Percentiles rank a stretch among this genome's conserved stretches.
Evolutionary conservation across 2,329 filamentous ascomycete genomes (phyloP).

Genomic region (Mycosphaerella sp.): DNA sequence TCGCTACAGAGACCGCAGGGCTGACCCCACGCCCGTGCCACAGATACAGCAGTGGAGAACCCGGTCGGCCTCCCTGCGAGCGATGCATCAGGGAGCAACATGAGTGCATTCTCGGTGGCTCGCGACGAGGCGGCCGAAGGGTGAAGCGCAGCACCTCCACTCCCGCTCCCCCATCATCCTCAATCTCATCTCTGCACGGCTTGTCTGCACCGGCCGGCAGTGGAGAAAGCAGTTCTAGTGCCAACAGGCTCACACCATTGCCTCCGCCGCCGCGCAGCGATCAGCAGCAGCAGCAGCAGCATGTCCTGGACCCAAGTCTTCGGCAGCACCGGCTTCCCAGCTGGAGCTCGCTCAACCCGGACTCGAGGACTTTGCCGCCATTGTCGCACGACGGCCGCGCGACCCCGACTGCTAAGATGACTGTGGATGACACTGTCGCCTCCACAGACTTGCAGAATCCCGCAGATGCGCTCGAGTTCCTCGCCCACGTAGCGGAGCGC

Average conservation of each 20-base stretch:
- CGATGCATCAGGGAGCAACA: conserved; percentile 33
- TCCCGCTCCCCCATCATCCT: neutral
- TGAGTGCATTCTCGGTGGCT: conserved; percentile 32
- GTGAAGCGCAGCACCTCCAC: conserved; percentile 26
- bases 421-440: conserved; percentile 31
- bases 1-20: no score
- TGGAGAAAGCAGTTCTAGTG: conserved; percentile 23
- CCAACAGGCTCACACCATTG: conserved; percentile 15
- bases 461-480: conserved; percentile 32
- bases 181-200: neutral
- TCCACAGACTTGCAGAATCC: conserved; percentile 33
- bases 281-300: conserved; percentile 1
- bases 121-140: conserved; percentile 29
- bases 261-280: conserved; percentile 15
- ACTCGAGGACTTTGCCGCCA: conserved; percentile 27
- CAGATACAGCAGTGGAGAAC: conserved; percentile 31
- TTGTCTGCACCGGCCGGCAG: neutral
- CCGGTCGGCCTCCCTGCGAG: conserved; percentile 31
- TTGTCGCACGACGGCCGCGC: conserved; percentile 22
- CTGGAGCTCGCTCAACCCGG: conserved; percentile 24
- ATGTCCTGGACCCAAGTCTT: conserved; percentile 10
- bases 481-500: conserved; percentile 32
- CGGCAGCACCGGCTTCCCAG: conserved; percentile 16
- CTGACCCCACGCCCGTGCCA: conserved; percentile 8
- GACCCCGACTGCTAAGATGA: conserved; percentile 28